These are phyloP conservation scores for Yamadazyma ubonensis DNA, from an alignment of 805 yeast species.

Conservation along the genomic window DNA sequence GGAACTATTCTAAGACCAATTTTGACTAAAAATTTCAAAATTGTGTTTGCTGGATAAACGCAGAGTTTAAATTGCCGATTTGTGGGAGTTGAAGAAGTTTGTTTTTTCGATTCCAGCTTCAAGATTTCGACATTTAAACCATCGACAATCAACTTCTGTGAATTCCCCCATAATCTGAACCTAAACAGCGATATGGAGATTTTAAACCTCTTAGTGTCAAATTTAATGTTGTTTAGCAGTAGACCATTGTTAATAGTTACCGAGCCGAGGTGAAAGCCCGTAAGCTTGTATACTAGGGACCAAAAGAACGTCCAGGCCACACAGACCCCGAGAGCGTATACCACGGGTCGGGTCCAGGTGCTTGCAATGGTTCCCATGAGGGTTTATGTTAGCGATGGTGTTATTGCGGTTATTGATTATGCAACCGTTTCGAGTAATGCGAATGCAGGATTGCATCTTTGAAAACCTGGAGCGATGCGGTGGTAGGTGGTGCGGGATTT, in stretches of 20 bases:
- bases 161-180: conserved; percentile 40
- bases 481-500: neutral
- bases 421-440: conserved; percentile 2
- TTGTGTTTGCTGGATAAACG: conserved; percentile 17
- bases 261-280: conserved; percentile 35
- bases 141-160: conserved; percentile 30
- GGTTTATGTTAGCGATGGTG: too few species aligned
- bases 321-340: conserved; percentile 1
- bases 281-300: conserved; percentile 27
- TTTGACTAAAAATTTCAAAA: conserved; percentile 12
- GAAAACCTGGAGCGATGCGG: neutral
- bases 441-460: conserved; percentile 1
- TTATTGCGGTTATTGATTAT: neutral
- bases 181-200: conserved; percentile 25
- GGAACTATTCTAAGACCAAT: conserved; percentile 19
- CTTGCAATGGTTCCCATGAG: too few species aligned
- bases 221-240: conserved; percentile 30
- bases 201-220: conserved; percentile 14
- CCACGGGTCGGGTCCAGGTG: too few species aligned
- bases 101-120: neutral
- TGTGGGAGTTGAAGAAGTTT: neutral
- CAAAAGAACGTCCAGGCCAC: conserved; percentile 29
- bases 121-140: conserved; percentile 10
- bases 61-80: conserved; percentile 4
- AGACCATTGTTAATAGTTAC: conserved; percentile 39